phyloP scores from a whole-genome alignment of 2,329 filamentous ascomycete genomes.

The Keithomyces neogunnii region DNA sequence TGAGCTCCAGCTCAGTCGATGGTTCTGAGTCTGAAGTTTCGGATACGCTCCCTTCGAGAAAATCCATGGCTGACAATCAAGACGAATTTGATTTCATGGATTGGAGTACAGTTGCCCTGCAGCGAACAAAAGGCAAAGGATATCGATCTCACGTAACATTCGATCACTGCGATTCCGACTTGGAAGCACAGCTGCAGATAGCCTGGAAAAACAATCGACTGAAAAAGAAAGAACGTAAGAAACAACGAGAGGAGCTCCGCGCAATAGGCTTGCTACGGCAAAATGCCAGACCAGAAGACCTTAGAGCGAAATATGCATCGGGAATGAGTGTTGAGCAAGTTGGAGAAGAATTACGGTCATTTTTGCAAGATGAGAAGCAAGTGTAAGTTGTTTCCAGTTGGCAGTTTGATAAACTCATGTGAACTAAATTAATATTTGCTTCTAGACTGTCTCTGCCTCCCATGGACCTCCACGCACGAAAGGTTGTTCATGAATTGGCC shows the following conservation, averaged over 20 bases:
- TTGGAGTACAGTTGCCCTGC: constrained; percentile 61
- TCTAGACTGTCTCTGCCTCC: constrained; percentile 66
- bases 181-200: constrained; percentile 49
- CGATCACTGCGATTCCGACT: constrained; percentile 56
- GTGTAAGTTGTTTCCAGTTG: constrained; percentile 40
- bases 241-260: constrained; percentile 60
- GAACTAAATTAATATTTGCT: constrained; percentile 6
- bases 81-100: constrained; percentile 82
- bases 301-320: constrained; percentile 62
- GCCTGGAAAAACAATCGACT: constrained; percentile 60
- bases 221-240: constrained; percentile 64
- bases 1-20: not conserved
- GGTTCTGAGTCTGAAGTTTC: not conserved
- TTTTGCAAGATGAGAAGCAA: constrained; percentile 55
- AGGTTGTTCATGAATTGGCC: constrained; percentile 72
- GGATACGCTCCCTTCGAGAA: not conserved
- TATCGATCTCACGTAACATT: constrained; percentile 42
- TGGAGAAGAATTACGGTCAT: constrained; percentile 61
- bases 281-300: constrained; percentile 43
- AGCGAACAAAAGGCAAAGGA: constrained; percentile 53
- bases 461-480: constrained; percentile 72
- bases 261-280: constrained; percentile 57
- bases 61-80: constrained; percentile 25
- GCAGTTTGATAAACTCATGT: not conserved
- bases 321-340: constrained; percentile 67